These are phyloP conservation scores for Metschnikowia proteae DNA, from an alignment of 805 yeast genomes.

Conservation along the genomic window DNA sequence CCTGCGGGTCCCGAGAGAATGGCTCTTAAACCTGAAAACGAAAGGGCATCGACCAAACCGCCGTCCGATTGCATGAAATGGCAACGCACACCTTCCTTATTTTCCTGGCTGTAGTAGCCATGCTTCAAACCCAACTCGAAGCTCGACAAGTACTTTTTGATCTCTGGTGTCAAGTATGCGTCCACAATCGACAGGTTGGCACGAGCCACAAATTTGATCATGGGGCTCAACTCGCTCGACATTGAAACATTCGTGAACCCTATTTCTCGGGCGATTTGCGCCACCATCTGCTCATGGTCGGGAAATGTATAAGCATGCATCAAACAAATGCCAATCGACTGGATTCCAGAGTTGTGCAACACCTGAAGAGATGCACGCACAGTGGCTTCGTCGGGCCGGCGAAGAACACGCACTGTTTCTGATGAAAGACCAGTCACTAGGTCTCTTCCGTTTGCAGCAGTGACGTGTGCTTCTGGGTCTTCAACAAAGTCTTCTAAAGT, in stretches of 20 bases:
- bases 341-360: slow-evolving; percentile 20
- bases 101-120: slow-evolving; percentile 23
- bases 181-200: slow-evolving; percentile 43
- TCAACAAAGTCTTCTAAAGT: slow-evolving; percentile 49
- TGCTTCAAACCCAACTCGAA: slow-evolving; percentile 42
- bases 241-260: slow-evolving; percentile 39
- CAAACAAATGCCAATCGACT: slow-evolving; percentile 32
- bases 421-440: slow-evolving; percentile 36
- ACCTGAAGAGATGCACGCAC: slow-evolving; percentile 24
- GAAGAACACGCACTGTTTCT: slow-evolving; percentile 31
- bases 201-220: slow-evolving; percentile 42
- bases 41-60: slow-evolving; percentile 79
- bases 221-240: slow-evolving; percentile 39
- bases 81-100: slow-evolving; percentile 48
- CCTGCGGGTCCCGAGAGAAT: slow-evolving; percentile 97
- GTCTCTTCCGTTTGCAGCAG: slow-evolving; percentile 24
- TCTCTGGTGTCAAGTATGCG: slow-evolving; percentile 41
- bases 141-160: slow-evolving; percentile 30
- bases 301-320: slow-evolving; percentile 42
- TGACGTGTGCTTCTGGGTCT: slow-evolving; percentile 9
- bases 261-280: slow-evolving; percentile 30
- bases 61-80: slow-evolving; percentile 97
- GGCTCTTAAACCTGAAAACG: slow-evolving; percentile 84
- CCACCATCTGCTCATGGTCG: slow-evolving; percentile 34
- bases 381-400: slow-evolving; percentile 26